Base-by-base conservation (phyloP, 2,329 filamentous ascomycete genomes). In the Fusarium lyarnte region DNA sequence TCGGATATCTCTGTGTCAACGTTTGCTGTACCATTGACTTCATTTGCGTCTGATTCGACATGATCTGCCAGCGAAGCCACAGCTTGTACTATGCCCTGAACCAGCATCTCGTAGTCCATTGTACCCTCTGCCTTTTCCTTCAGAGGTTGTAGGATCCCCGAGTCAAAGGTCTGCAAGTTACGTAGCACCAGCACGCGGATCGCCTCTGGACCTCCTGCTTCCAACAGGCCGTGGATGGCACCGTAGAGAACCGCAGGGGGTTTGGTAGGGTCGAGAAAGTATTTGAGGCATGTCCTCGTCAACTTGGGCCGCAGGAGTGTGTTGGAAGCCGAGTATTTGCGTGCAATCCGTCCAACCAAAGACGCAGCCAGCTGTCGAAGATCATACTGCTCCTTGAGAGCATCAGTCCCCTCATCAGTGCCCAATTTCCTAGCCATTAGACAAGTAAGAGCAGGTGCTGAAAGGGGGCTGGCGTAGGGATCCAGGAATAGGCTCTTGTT, bases 271-370 rank as follows among this genome's bases (percentile, higher is more conserved):
- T 98, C 95, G 35, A 99, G 88, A 81, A 98, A 95, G 77, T 93
- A 91, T 83, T 97, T 97, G 38, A 98, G 88, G 78, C 94, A 98
- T 0, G 95, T 96, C n/a, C 96, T 89, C 8, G 94, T 95, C 35
- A 99, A 91, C 72, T 97, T 93, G 5, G 95, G 92, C 63, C 94
- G 94, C 31, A 98, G 89, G 19, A 94, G 92, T 46, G 93, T 91
- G 64, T 95, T 97, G 8, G 91, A 92, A 31, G 91, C 88, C 10
- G 92, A 91, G 83, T 97, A 98, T 78, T 95, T 95, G 70, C 88
- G 88, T 8, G 93, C 91, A 42, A 99, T 93, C 39, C 90, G 89
- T 36, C 91, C 92, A 21, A 98, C 88, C 9, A 99, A 87, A 2
- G 93, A 93, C 2, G 94, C 94, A 2, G 96, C 92, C 16, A 96